Conservation (phyloP, 192 early-diverging fungal species). For the Helicostylum pulchrum region DNA sequence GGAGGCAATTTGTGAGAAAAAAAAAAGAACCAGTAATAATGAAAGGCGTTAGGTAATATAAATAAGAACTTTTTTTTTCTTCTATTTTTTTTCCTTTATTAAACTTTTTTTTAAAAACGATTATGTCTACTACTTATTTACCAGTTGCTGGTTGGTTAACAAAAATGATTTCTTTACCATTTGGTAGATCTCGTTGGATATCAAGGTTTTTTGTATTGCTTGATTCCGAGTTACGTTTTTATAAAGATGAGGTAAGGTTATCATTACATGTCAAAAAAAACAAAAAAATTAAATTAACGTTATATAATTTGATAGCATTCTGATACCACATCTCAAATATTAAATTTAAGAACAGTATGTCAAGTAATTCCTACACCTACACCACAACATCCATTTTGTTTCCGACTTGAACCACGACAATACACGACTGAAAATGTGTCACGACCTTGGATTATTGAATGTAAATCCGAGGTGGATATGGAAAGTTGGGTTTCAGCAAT, state of each 20-base stretch:
- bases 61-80: background rate
- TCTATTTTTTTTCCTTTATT: background rate
- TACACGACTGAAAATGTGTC: background rate
- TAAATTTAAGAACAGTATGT: conserved; percentile 11
- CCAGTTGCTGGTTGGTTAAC: conserved; percentile 10
- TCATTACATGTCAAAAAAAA: too few species aligned
- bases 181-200: conserved; percentile 24
- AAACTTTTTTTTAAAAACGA: background rate
- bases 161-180: conserved; percentile 13
- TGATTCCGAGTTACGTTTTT: conserved; percentile 23
- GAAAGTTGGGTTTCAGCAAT: conserved; percentile 12
- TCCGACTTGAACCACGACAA: conserved; percentile 1
- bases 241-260: conserved; percentile 17
- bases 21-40: conserved; percentile 1
- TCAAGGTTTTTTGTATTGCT: conserved; percentile 28
- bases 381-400: conserved; percentile 6
- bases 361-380: conserved; percentile 12
- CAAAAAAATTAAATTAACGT: background rate
- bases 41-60: background rate
- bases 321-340: conserved; percentile 12
- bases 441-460: conserved; percentile 21
- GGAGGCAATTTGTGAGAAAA: background rate
- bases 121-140: background rate
- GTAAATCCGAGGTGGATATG: conserved; percentile 16
- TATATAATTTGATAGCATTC: conserved; percentile 6